Base-by-base conservation (phyloP, 345 rosid genomes). In the Gossypium mustelinum region DNA sequence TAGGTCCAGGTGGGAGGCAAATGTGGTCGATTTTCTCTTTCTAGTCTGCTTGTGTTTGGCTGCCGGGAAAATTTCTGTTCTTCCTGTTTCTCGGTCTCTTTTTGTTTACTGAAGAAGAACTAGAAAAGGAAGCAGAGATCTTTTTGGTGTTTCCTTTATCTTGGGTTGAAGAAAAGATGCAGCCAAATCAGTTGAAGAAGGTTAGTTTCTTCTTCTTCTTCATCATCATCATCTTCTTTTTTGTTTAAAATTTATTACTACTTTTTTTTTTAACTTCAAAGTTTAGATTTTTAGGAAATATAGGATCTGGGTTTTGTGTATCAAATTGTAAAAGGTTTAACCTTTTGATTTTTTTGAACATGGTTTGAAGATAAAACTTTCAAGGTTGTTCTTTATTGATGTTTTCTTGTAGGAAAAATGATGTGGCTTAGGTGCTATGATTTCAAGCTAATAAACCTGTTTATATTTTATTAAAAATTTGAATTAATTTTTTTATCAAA, bases 161-260 rank as follows among this genome's bases (percentile, higher is more conserved):
- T 43, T 7, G 50, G 17, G 9, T n/a, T 44, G 52, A 65, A 44
- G 29, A 65, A 20, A 65, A 44, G n/a, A 65, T 44, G 29, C 29
- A 65, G 70, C 70, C 20, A n/a, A 17, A 17, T 39, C 25, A n/a
- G 58, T 24, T 68, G 58, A 68, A 68, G 72, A 68, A 68, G 72
- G 72, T 48, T 50, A 3, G 72, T 50, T 50, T 68, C 58, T 13
- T 44, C 41, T 34, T 34, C 41, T 34, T 34, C 39, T 4, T 34
- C 39, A 0, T 29, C 41, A 5, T 0, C 1, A 5, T 34, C 27
- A 13, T 43, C 22, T 65, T 56, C 34, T 9, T 39, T 9, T n/a
- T 17, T 39, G 2, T 16, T 2, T 34, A 63, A 0, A 3, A 2
- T 20, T 16, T 62, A 61, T 62, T 4, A 9, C 10, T 34, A 29